Percentiles rank a stretch among this genome's conserved stretches.
Conservation (phyloP, 192 early-diverging fungal species). For the Geranomyces michiganensis region DNA sequence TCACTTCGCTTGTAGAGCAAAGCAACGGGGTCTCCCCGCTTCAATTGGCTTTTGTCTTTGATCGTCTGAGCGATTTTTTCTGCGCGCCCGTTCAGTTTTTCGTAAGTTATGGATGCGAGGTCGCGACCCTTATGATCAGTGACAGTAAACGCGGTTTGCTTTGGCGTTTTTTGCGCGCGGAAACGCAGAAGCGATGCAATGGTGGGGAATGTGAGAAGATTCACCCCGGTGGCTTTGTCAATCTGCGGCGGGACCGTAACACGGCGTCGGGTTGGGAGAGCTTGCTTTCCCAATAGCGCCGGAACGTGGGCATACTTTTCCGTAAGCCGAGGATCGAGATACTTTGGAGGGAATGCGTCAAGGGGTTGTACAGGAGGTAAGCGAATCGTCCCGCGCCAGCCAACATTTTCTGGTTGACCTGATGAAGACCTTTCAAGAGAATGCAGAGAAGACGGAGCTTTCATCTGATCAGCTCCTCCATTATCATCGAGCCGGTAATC, state of each 20-base stretch:
- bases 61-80: conserved; percentile 73
- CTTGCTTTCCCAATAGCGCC: conserved; percentile 24
- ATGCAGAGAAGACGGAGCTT: background rate
- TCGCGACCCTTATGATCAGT: conserved; percentile 79
- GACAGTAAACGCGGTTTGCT: conserved; percentile 63
- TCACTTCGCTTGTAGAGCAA: conserved; percentile 81
- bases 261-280: conserved; percentile 21
- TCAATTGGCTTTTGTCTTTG: conserved; percentile 60
- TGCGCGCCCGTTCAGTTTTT: conserved; percentile 69
- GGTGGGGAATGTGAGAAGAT: conserved; percentile 59
- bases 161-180: conserved; percentile 62
- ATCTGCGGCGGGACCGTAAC: conserved; percentile 1
- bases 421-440: no score
- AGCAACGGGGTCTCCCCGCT: conserved; percentile 71
- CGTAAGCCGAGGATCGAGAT: background rate
- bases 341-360: background rate
- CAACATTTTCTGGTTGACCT: background rate
- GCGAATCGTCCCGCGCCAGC: conserved; percentile 8
- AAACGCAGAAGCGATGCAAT: conserved; percentile 70
- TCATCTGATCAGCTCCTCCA: background rate
- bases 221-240: conserved; percentile 28
- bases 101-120: conserved; percentile 68
- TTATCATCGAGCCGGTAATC: conserved; percentile 6
- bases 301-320: conserved; percentile 1
- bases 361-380: background rate